These are phyloP conservation scores for Coemansia aciculifera DNA, from an alignment of 192 early-diverging fungal species.

Conservation along the genomic window DNA sequence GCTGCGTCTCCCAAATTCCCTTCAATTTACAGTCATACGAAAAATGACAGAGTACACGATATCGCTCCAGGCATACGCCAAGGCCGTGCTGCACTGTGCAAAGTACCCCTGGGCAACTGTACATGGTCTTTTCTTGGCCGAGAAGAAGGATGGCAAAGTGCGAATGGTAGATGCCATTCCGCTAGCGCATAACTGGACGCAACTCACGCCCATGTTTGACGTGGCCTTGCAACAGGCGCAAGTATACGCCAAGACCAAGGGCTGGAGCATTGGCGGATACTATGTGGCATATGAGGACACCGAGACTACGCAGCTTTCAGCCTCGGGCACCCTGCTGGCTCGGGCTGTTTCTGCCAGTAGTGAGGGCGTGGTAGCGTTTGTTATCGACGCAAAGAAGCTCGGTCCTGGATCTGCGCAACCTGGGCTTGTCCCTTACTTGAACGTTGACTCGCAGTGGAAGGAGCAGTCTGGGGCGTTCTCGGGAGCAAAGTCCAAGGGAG, in stretches of 20 bases:
- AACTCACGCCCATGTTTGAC: constrained; percentile 81
- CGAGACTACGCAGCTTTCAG: constrained; percentile 35
- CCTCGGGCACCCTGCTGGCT: constrained; percentile 37
- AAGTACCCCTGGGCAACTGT: constrained; percentile 80
- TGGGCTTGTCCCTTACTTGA: constrained; percentile 33
- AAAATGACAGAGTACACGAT: constrained; percentile 47
- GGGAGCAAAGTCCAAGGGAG: constrained; percentile 15
- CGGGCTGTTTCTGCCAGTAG: constrained; percentile 21
- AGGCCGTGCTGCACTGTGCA: constrained; percentile 77
- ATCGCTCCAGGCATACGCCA: constrained; percentile 66
- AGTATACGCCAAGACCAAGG: constrained; percentile 34
- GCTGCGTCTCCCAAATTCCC: background rate
- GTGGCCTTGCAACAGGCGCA: constrained; percentile 79
- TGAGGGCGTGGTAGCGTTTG: constrained; percentile 36
- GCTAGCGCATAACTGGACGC: constrained; percentile 78
- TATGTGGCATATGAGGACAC: constrained; percentile 51
- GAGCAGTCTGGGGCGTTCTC: constrained; percentile 37
- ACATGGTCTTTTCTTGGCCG: constrained; percentile 71
- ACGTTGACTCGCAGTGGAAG: constrained; percentile 41
- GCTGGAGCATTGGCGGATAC: constrained; percentile 37
- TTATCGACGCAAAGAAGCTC: constrained; percentile 45
- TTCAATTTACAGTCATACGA: background rate
- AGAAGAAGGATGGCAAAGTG: constrained; percentile 37
- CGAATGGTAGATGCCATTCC: constrained; percentile 73
- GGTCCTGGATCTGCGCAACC: constrained; percentile 17